These are phyloP conservation scores for Diaporthe capsici DNA, from an alignment of 2,329 filamentous ascomycete genomes.

Conservation along the genomic window DNA sequence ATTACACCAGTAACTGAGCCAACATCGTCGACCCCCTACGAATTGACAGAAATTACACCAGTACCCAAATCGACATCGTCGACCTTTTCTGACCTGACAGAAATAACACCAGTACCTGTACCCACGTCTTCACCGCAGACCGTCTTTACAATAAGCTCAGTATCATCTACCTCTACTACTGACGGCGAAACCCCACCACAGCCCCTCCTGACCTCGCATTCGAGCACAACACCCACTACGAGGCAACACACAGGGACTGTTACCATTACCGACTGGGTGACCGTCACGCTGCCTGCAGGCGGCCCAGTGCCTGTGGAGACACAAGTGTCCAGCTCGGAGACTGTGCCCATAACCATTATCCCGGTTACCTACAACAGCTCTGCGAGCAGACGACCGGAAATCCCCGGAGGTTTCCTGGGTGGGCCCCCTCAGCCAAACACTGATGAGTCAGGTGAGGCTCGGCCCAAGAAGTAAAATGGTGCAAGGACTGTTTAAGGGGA, in stretches of 20 bases:
- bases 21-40: background rate
- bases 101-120: background rate
- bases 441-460: background rate
- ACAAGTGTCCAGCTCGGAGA: background rate
- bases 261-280: background rate
- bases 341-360: background rate
- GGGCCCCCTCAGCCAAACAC: background rate
- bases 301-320: background rate
- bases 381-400: background rate
- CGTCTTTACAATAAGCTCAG: background rate
- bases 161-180: background rate
- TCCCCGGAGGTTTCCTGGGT: background rate
- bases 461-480: background rate
- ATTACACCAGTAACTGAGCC: background rate
- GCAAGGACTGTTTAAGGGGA: too few relatives aligned
- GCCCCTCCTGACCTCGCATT: background rate
- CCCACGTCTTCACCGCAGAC: background rate
- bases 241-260: background rate
- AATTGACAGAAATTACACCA: background rate
- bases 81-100: background rate
- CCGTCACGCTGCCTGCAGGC: background rate
- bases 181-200: background rate
- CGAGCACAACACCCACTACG: too few relatives aligned
- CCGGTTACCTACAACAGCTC: background rate
- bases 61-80: background rate